Evolutionary conservation across 1,139 yeast genomes (phyloP).

Genomic region (Kodamaea anthophila): DNA sequence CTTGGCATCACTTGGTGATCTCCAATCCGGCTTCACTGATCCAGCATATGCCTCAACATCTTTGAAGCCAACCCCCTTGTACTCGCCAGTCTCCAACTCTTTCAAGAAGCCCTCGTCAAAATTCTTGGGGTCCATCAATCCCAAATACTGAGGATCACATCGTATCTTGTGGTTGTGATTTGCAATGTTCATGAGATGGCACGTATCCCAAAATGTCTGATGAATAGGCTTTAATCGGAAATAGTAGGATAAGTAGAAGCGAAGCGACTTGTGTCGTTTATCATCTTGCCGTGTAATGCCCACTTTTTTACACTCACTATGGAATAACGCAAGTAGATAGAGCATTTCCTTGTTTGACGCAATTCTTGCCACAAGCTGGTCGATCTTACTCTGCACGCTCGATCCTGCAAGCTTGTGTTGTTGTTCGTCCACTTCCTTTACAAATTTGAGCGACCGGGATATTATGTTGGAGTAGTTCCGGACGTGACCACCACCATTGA

Average conservation of each 20-base stretch:
- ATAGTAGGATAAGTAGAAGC: slow-evolving; percentile 7
- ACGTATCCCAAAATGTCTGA: slow-evolving; percentile 36
- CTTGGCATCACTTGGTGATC: no score
- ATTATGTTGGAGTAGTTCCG: slow-evolving; percentile 4
- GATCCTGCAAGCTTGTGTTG: slow-evolving; percentile 17
- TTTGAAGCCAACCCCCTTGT: slow-evolving; percentile 19
- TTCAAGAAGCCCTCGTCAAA: slow-evolving; percentile 22
- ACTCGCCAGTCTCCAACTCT: slow-evolving; percentile 22
- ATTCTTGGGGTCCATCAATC: slow-evolving; percentile 37
- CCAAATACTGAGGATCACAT: slow-evolving; percentile 23
- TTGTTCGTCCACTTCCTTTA: slow-evolving; percentile 25
- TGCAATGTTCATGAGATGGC: slow-evolving; percentile 27
- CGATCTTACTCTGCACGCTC: slow-evolving; percentile 17
- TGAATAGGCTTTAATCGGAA: slow-evolving; percentile 26
- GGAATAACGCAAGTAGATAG: slow-evolving; percentile 26
- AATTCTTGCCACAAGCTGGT: slow-evolving; percentile 22
- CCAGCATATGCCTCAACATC: slow-evolving; percentile 18
- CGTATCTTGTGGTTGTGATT: slow-evolving; percentile 26
- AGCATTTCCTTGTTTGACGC: slow-evolving; percentile 26
- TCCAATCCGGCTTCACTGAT: no score
- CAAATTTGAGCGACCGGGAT: slow-evolving; percentile 17
- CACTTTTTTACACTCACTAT: slow-evolving; percentile 25
- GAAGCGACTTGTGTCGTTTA: slow-evolving; percentile 4
- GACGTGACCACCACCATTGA: not conserved
- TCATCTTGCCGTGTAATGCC: slow-evolving; percentile 20